phyloP scores from a whole-genome alignment of 768 basidiomycete genomes.

The Phlebiopsis gigantea region DNA sequence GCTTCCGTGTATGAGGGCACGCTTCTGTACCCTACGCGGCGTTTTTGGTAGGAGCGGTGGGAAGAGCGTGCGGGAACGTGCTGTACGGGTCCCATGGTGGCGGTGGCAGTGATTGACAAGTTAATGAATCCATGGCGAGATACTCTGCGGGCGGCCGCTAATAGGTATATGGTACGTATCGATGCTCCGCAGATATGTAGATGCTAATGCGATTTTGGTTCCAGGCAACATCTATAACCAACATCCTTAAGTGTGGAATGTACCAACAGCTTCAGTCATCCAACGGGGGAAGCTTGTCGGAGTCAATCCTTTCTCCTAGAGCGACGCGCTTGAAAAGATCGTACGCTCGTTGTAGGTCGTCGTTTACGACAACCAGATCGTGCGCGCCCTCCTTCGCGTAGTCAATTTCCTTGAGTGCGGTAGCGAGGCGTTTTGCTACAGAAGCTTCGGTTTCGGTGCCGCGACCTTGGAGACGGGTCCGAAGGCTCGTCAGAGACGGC shows the following conservation, averaged over 20 bases:
- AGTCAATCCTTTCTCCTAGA: slow-evolving; percentile 53
- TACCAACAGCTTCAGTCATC: slow-evolving; percentile 37
- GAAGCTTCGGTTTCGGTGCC: slow-evolving; percentile 80
- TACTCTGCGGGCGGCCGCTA: too few relatives aligned
- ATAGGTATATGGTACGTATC: neutral
- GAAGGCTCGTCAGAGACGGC: slow-evolving; percentile 69
- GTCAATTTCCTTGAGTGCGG: slow-evolving; percentile 74
- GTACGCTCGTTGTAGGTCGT: slow-evolving; percentile 82
- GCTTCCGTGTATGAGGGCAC: slow-evolving; percentile 45
- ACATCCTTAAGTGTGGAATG: neutral
- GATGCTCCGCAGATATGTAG: neutral
- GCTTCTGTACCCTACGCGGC: neutral
- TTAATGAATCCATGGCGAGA: too few relatives aligned
- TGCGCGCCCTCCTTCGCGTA: slow-evolving; percentile 78
- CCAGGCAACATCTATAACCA: slow-evolving; percentile 1
- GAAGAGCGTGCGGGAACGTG: too few relatives aligned
- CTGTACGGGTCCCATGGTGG: too few relatives aligned
- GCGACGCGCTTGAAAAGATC: slow-evolving; percentile 70
- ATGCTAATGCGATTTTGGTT: too few relatives aligned
- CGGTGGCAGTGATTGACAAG: too few relatives aligned
- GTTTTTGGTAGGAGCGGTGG: neutral
- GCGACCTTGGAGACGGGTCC: slow-evolving; percentile 64
- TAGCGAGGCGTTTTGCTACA: slow-evolving; percentile 68
- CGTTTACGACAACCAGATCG: slow-evolving; percentile 86
- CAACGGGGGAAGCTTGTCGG: slow-evolving; percentile 64